Evolutionary conservation across 2,329 filamentous ascomycete genomes (phyloP), one percentile per base, ranked within the genome.

Genomic region (Aspergillus fructus): DNA sequence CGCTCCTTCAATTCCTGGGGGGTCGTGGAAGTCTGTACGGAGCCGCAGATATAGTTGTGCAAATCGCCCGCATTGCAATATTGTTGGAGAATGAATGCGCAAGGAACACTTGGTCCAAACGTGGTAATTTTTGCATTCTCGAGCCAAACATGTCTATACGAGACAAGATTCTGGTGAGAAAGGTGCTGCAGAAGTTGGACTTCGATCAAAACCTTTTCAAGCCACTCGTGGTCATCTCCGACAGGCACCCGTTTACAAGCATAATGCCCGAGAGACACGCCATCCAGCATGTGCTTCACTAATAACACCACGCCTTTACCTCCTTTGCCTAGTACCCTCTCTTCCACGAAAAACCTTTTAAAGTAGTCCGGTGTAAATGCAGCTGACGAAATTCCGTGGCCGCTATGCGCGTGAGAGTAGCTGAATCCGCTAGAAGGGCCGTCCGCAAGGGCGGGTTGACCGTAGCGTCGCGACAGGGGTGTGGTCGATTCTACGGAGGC

Each of bases 161-260:
- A 96, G 1, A 99, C 94, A 8, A 99, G 81, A 62, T 99, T 99
- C 56, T 93, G 90, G 70, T 99, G 94, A 0, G 91, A 94, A 4
- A 99, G 84, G 66, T 91, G 90, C 66, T 96, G 92, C 23, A 99
- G 83, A 23, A 97, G 81, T 74, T 96, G 92, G 2, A 99, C 96
- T 74, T 99, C 94, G 46, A 94, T 84, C 51, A 99, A 80, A 2
- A 97, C 88, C 75, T 97, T 97, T 74, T 96, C 91, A 13, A 99
- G 80, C 96, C 94, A 97, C 60, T 88, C 86, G 68, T 97, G 93
- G 67, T 97, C 91, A 68, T 99, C 89, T 13, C 94, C 90, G 3
- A 99, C 94, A 0, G 94, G 96, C 0, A 99, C 93, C 46, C 96
- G 86, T 76, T 99, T 99, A 80, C 94, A 99, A 12, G 94, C 94